Percentiles rank a stretch among this genome's conserved stretches.
Conservation (phyloP, 2,329 filamentous ascomycete genomes). For the Ploettnerulaceae sp. region DNA sequence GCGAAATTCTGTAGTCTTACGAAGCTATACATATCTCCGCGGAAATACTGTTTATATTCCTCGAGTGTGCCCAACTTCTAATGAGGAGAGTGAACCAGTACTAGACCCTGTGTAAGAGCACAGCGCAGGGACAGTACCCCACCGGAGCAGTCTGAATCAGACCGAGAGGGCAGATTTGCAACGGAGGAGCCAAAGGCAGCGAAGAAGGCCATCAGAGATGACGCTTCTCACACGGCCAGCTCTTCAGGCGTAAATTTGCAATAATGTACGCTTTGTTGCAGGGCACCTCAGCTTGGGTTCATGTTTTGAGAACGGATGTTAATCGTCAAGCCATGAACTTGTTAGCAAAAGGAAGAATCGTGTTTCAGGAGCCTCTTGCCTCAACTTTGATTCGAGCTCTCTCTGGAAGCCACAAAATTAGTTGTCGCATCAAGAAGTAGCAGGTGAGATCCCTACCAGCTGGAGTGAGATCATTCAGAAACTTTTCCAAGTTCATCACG, state of each 20-base stretch:
- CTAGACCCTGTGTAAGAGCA: slow-evolving; percentile 20
- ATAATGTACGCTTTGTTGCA: slow-evolving; percentile 7
- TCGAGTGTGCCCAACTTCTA: slow-evolving; percentile 17
- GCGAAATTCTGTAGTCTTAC: slow-evolving; percentile 14
- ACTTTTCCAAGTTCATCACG: neutral
- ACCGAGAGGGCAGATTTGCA: slow-evolving; percentile 21
- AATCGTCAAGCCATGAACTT: neutral
- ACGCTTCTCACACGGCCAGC: slow-evolving; percentile 19
- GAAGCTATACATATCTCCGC: slow-evolving; percentile 16
- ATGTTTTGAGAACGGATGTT: neutral
- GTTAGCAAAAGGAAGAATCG: too few species aligned
- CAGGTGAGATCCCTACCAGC: neutral
- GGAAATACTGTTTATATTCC: slow-evolving; percentile 13
- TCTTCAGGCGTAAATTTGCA: slow-evolving; percentile 15
- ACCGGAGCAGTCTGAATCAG: slow-evolving; percentile 21
- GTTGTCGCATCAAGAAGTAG: too few species aligned
- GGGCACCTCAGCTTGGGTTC: too few species aligned
- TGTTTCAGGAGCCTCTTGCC: neutral
- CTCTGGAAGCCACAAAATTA: neutral
- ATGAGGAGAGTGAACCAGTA: slow-evolving; percentile 18
- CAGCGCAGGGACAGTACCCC: slow-evolving; percentile 20
- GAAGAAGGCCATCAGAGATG: slow-evolving; percentile 20
- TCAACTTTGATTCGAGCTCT: neutral
- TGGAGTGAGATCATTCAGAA: neutral
- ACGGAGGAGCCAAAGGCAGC: slow-evolving; percentile 19